A percentile compares a stretch with the other conserved stretches of the same genome.
Evolutionary conservation across 2,329 filamentous ascomycete species (phyloP).

Genomic region (Tothia fuscella): DNA sequence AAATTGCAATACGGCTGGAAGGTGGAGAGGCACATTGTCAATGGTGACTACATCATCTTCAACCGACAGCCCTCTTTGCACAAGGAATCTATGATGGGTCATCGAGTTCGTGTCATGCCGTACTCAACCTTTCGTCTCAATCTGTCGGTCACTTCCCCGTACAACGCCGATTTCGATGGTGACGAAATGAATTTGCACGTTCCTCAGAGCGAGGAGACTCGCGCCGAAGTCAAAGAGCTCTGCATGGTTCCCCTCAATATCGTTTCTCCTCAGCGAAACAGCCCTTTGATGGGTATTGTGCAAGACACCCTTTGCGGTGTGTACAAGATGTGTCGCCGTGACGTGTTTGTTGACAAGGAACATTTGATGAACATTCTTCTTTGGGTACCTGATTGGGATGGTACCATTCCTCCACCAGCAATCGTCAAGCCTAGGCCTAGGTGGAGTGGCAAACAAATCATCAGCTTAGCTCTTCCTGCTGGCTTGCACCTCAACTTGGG

Average conservation of each 20-base stretch:
- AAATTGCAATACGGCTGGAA: slow-evolving; percentile 95
- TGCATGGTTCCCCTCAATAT: slow-evolving; percentile 98
- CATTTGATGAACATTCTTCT: slow-evolving; percentile 94
- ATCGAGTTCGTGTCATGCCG: slow-evolving; percentile 94
- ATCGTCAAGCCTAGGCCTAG: slow-evolving; percentile 84
- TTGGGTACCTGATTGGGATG: slow-evolving; percentile 97
- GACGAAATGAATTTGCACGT: slow-evolving; percentile 99
- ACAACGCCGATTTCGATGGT: slow-evolving; percentile 99
- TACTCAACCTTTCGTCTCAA: slow-evolving; percentile 98
- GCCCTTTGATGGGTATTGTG: slow-evolving; percentile 97
- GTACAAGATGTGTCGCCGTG: slow-evolving; percentile 91
- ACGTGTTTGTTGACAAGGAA: slow-evolving; percentile 81
- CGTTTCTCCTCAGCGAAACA: slow-evolving; percentile 93
- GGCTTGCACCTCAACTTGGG: slow-evolving; percentile 68
- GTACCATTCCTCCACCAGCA: slow-evolving; percentile 82
- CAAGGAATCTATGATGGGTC: slow-evolving; percentile 99
- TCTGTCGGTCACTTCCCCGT: slow-evolving; percentile 91
- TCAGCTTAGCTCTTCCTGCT: slow-evolving; percentile 81
- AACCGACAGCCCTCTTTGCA: slow-evolving; percentile 98
- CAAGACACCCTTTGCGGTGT: slow-evolving; percentile 94
- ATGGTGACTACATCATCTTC: slow-evolving; percentile 97
- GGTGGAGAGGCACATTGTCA: slow-evolving; percentile 90
- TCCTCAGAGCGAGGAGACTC: slow-evolving; percentile 91
- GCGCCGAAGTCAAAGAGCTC: slow-evolving; percentile 84
- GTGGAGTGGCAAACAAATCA: slow-evolving; percentile 97